phyloP scores from a whole-genome alignment of 345 rosid species.

The Citropsis articulata region DNA sequence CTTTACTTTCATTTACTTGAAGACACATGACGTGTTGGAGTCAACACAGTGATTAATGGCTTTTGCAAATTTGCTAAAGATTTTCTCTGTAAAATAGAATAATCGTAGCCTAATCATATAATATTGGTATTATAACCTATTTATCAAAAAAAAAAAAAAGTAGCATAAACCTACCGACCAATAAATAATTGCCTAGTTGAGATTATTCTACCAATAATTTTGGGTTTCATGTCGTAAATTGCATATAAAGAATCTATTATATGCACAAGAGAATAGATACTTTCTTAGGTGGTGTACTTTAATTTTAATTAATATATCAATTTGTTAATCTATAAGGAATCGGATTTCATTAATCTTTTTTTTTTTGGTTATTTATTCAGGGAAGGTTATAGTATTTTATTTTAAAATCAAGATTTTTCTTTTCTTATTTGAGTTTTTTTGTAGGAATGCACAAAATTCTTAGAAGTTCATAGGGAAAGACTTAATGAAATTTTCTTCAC shows the following conservation, averaged over 20 bases:
- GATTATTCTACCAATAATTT: background rate
- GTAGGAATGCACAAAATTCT: too few relatives aligned
- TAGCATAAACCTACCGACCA: background rate
- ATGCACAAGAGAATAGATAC: background rate
- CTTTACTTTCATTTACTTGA: background rate
- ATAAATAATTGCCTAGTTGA: background rate
- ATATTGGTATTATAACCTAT: too few relatives aligned
- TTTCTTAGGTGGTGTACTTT: background rate
- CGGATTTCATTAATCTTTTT: too few relatives aligned
- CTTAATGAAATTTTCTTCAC: too few relatives aligned
- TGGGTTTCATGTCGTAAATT: background rate
- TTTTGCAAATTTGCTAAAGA: background rate
- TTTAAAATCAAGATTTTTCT: too few relatives aligned
- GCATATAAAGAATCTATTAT: too few relatives aligned
- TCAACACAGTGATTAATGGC: background rate
- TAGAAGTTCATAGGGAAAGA: too few relatives aligned
- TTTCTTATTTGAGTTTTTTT: rapidly evolving
- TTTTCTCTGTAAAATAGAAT: background rate
- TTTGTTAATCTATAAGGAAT: too few relatives aligned
- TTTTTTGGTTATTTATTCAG: too few relatives aligned
- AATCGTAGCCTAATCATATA: background rate
- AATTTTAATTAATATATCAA: too few relatives aligned
- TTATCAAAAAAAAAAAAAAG: too few relatives aligned
- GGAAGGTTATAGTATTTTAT: too few relatives aligned
- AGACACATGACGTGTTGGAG: background rate